Evolutionary conservation across 345 rosid species (phyloP).

Genomic region (Eutrema japonicum): DNA sequence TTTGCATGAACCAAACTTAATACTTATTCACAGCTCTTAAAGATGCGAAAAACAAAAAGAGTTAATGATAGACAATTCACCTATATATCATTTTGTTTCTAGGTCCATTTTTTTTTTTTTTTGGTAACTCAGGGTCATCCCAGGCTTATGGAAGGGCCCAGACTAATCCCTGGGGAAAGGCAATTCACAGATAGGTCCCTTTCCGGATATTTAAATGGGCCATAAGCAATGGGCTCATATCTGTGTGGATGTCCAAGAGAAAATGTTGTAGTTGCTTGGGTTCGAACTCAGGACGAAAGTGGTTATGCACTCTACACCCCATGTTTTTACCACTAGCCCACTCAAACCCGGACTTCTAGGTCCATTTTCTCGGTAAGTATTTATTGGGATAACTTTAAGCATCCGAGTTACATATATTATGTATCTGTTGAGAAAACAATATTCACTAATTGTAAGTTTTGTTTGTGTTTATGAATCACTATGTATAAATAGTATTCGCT

Average conservation of each 20-base stretch:
- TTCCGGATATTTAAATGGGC: too few species aligned
- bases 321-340: too few species aligned
- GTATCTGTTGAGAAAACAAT: neutral
- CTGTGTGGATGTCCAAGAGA: too few species aligned
- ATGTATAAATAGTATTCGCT: neutral
- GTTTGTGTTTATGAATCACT: constrained; percentile 12
- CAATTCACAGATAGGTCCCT: too few species aligned
- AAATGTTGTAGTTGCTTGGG: too few species aligned
- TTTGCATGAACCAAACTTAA: neutral
- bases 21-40: neutral
- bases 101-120: neutral
- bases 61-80: constrained; percentile 16
- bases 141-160: too few species aligned
- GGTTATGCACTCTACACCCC: too few species aligned
- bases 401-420: neutral
- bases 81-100: constrained; percentile 8
- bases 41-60: neutral
- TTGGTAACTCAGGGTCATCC: too few species aligned
- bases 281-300: too few species aligned
- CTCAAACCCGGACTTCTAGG: too few species aligned
- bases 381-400: neutral
- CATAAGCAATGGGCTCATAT: too few species aligned
- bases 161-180: too few species aligned
- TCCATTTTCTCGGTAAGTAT: neutral
- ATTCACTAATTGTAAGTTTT: neutral